Evolutionary conservation across 805 yeast species (phyloP).

Genomic region (Groenewaldozyma salmanticensis): DNA sequence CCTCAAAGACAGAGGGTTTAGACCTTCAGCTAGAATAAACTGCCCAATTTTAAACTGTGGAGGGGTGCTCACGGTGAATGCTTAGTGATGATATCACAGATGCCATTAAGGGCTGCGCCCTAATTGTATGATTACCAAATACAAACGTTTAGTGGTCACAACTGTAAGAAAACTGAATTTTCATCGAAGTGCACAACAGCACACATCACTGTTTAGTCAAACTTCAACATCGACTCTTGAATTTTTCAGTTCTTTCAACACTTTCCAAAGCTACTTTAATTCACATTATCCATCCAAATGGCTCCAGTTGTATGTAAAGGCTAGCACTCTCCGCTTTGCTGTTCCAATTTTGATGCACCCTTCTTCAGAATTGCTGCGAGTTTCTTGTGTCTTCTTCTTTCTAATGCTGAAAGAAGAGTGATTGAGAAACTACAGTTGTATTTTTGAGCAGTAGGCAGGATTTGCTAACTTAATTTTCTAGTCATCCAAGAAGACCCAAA

Average conservation of each 20-base stretch:
- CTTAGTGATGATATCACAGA: too few species aligned
- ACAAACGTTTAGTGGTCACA: too few species aligned
- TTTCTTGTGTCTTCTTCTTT: conserved; percentile 19
- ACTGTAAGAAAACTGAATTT: too few species aligned
- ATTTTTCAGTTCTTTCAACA: not conserved
- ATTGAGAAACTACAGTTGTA: not conserved
- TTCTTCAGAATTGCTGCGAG: conserved; percentile 7
- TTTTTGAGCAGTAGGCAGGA: conserved; percentile 63
- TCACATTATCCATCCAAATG: conserved; percentile 35
- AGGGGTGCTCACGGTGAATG: too few species aligned
- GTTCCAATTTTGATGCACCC: conserved; percentile 18
- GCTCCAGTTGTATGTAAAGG: conserved; percentile 80
- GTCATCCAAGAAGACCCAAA: conserved; percentile 73
- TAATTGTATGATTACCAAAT: too few species aligned
- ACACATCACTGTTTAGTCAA: too few species aligned
- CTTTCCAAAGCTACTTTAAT: not conserved
- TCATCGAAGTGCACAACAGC: too few species aligned
- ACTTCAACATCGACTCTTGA: conserved; percentile 1
- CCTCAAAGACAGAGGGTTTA: too few species aligned
- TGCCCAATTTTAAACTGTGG: too few species aligned
- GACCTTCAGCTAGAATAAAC: too few species aligned
- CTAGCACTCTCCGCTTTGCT: conserved; percentile 30
- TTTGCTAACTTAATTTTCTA: conserved; percentile 36
- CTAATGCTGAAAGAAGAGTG: not conserved
- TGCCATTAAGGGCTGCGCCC: too few species aligned